Base-by-base conservation (phyloP, 1,284 basidiomycete genomes). In the Trametes sp. region DNA sequence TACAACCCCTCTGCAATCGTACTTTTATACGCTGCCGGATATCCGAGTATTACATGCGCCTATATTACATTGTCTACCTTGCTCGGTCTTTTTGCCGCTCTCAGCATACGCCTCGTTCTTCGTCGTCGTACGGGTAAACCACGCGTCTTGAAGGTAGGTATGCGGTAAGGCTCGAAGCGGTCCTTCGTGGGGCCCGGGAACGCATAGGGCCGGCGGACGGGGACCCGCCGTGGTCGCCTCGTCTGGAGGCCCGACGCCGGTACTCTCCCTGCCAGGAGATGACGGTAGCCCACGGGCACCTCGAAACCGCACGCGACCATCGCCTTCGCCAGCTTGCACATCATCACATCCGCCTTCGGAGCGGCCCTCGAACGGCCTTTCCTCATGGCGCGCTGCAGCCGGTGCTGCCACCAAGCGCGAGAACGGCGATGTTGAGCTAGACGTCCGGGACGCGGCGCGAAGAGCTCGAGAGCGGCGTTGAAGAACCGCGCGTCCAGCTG, bases 401-500 rank as follows among this genome's bases (percentile, higher is more conserved):
- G 74, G 24, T 73, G 73, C 29, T 70, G 67, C 76, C 75, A 77
- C 55, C 68, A 70, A 1, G 75, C 55, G 4, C 61, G 59, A 1
- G 67, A 64, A 26, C 66, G 68, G 3, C 56, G n/a, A 1, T 65
- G 53, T 6, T 78, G 74, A 16, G 69, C 67, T 19, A 63, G 58
- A 71, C 75, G 78, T 45, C 67, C 59, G 8, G 73, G 69, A n/a
- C 72, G 73, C 3, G 77, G 74, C 3, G 71, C 73, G 67, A 87
- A 84, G 24, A 87, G 76, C 16, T 77, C 74, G 19, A 92, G 73
- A 4, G 86, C 80, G 3, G 86, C 84, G 60, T 90, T 90, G 77
- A 87, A 91, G 73, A 92, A 90, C 38, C 83, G 80, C 11, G 80
- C 82, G 68, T 93, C 90, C 0, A 87, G 84, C 35, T 44, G 51